These are phyloP conservation scores for Cucurbita moschata DNA, from an alignment of 306 rosid genomes.

Conservation along the genomic window DNA sequence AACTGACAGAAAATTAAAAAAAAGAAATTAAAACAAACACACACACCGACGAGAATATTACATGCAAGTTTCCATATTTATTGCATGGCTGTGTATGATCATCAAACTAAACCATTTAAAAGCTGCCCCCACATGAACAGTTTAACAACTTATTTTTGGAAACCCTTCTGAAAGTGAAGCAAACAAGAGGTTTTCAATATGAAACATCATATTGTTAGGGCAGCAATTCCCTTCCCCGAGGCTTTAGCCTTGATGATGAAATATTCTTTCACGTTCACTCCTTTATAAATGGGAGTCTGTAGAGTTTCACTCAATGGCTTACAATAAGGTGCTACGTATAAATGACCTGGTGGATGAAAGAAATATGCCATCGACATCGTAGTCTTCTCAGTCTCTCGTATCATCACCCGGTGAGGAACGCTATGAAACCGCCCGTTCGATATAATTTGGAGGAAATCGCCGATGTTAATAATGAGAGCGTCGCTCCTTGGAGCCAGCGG, in stretches of 20 bases:
- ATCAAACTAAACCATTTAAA: not conserved
- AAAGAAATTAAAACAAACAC: too few relatives aligned
- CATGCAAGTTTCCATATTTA: too few relatives aligned
- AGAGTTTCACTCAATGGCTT: conserved; percentile 7
- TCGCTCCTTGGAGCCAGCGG: conserved; percentile 18
- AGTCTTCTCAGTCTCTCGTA: conserved; percentile 13
- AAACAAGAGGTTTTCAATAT: not conserved
- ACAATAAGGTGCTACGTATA: conserved; percentile 18
- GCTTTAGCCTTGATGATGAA: conserved; percentile 18
- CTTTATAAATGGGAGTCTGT: conserved; percentile 14
- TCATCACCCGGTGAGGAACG: conserved; percentile 26
- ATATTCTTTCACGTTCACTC: conserved; percentile 38
- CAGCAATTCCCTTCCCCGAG: conserved; percentile 16
- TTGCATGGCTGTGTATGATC: not conserved
- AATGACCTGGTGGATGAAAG: conserved; percentile 24
- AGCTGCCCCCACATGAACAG: not conserved
- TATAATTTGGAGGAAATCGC: conserved; percentile 34
- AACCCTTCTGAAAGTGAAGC: not conserved
- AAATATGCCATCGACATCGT: conserved; percentile 23
- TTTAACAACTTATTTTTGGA: not conserved
- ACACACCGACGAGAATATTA: too few relatives aligned
- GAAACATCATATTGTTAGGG: not conserved
- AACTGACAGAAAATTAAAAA: too few relatives aligned
- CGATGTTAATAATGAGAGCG: conserved; percentile 29
- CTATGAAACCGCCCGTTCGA: conserved; percentile 28